phyloP scores from a whole-genome alignment of 371 early-diverging fungal genomes.

The Mucor mucedo region DNA sequence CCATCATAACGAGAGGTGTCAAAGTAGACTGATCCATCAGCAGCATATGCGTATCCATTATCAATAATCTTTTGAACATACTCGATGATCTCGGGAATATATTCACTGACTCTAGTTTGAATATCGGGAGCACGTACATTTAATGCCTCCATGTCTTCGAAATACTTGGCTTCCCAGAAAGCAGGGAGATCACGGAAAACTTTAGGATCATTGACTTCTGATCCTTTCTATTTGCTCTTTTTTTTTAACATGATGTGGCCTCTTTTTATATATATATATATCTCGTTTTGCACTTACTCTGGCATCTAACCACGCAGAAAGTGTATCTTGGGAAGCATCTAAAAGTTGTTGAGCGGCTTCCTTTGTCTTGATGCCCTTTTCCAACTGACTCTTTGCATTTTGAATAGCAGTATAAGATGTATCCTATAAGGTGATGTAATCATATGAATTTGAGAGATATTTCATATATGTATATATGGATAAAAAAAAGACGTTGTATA shows the following conservation, averaged over 20 bases:
- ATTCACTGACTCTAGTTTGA: slow-evolving; percentile 98
- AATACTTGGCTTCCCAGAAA: slow-evolving; percentile 96
- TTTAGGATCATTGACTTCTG: slow-evolving; percentile 81
- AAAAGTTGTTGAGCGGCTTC: slow-evolving; percentile 52
- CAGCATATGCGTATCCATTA: slow-evolving; percentile 96
- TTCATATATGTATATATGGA: background rate
- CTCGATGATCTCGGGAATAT: slow-evolving; percentile 92
- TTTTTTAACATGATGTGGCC: background rate
- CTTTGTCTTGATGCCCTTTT: slow-evolving; percentile 47
- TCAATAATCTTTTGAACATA: slow-evolving; percentile 93
- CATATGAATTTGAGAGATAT: background rate
- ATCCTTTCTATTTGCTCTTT: slow-evolving; percentile 48
- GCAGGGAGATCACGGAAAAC: slow-evolving; percentile 92
- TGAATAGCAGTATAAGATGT: slow-evolving; percentile 55
- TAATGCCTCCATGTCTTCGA: slow-evolving; percentile 95
- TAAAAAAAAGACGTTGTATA: background rate
- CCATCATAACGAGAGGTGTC: slow-evolving; percentile 91
- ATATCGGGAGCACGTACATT: slow-evolving; percentile 93
- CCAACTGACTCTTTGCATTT: slow-evolving; percentile 52
- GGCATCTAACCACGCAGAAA: slow-evolving; percentile 64
- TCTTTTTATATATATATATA: too few species aligned
- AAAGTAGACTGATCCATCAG: slow-evolving; percentile 99
- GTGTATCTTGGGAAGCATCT: slow-evolving; percentile 57
- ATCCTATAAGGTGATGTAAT: slow-evolving; percentile 28
- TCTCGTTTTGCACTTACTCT: slow-evolving; percentile 34